A percentile compares a stretch with the other conserved stretches of the same genome.
Evolutionary conservation across 306 rosid species (phyloP).

Genomic region (Quercus mongolica): DNA sequence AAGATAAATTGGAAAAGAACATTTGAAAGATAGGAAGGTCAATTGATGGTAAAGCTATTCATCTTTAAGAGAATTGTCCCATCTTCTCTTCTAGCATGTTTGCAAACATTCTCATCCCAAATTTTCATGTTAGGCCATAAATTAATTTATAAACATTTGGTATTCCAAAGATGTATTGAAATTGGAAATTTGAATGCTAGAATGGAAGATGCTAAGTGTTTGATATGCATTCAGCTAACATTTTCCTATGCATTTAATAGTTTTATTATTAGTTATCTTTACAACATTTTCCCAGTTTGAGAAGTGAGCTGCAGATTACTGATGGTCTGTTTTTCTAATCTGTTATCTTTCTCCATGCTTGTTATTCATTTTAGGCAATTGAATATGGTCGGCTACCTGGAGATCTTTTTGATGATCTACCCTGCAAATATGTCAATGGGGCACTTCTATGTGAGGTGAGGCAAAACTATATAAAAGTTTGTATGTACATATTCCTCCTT

Average conservation of each 20-base stretch:
- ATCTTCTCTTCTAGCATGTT: background rate
- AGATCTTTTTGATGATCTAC: slow-evolving; percentile 84
- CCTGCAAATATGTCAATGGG: slow-evolving; percentile 85
- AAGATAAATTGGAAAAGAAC: background rate
- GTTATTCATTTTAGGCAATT: slow-evolving; percentile 56
- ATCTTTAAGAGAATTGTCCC: background rate
- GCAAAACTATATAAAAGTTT: slow-evolving; percentile 10
- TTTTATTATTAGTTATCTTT: background rate
- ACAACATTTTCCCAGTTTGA: background rate
- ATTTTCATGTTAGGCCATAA: background rate
- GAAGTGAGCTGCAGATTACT: background rate
- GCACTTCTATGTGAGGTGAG: slow-evolving; percentile 88
- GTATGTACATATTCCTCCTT: background rate
- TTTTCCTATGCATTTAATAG: background rate
- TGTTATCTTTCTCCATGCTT: background rate
- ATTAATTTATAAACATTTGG: background rate
- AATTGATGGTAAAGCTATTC: background rate
- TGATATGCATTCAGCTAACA: background rate
- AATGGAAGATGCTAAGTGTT: background rate
- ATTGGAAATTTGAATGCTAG: background rate
- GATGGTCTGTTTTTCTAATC: background rate
- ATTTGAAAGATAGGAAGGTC: background rate
- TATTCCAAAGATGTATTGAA: background rate
- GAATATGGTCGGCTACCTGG: slow-evolving; percentile 92
- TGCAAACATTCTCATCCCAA: background rate